phyloP scores from a whole-genome alignment of 345 rosid species.

The Arabidopsis thaliana region TAIR10.1 NC_003076.8:9534501-9535000 shows the following conservation, averaged over 20 bases:
- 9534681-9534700: no score
- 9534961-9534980: background rate
- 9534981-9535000: background rate
- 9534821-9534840: background rate
- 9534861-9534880: no score
- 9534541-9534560: no score
- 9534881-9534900: background rate
- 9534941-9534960: background rate
- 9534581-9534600: no score
- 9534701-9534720: background rate
- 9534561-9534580: no score
- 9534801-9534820: background rate
- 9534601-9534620: no score
- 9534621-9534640: no score
- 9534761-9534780: background rate
- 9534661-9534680: no score
- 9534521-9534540: no score
- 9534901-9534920: background rate
- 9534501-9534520: no score
- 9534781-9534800: background rate
- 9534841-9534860: background rate
- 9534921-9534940: no score
- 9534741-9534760: background rate
- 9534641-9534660: no score
- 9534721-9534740: background rate